Conservation (phyloP, 2,329 filamentous ascomycete genomes). For the Peltaster fructicola region DNA sequence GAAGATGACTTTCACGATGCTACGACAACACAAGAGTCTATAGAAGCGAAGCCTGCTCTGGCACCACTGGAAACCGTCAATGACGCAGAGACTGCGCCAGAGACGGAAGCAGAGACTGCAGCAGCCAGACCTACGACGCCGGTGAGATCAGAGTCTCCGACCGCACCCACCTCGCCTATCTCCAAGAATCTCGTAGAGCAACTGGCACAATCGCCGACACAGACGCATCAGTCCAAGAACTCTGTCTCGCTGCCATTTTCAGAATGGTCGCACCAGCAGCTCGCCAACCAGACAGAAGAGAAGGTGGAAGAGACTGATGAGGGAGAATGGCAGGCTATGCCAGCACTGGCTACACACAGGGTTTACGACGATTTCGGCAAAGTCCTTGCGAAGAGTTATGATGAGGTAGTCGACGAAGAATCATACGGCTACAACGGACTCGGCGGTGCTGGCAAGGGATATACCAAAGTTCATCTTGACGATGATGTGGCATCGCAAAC, state of each 20-base stretch:
- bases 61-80: too few relatives aligned
- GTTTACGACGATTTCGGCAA: constrained; percentile 90
- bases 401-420: constrained; percentile 52
- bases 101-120: too few relatives aligned
- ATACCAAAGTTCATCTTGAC: constrained; percentile 85
- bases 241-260: too few relatives aligned
- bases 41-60: too few relatives aligned
- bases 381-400: constrained; percentile 65
- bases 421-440: constrained; percentile 56
- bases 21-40: too few relatives aligned
- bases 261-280: constrained; percentile 80
- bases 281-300: constrained; percentile 39
- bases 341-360: constrained; percentile 78
- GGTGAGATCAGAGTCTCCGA: too few relatives aligned
- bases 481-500: constrained; percentile 88
- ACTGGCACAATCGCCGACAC: not conserved
- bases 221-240: too few relatives aligned
- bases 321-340: constrained; percentile 85
- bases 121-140: too few relatives aligned
- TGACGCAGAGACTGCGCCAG: too few relatives aligned
- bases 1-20: too few relatives aligned
- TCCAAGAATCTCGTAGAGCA: too few relatives aligned
- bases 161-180: too few relatives aligned
- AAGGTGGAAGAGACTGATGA: constrained; percentile 40
- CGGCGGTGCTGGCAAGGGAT: constrained; percentile 83